Conservation (phyloP, 192 early-diverging fungal species). For the Podila epicladia region DNA sequence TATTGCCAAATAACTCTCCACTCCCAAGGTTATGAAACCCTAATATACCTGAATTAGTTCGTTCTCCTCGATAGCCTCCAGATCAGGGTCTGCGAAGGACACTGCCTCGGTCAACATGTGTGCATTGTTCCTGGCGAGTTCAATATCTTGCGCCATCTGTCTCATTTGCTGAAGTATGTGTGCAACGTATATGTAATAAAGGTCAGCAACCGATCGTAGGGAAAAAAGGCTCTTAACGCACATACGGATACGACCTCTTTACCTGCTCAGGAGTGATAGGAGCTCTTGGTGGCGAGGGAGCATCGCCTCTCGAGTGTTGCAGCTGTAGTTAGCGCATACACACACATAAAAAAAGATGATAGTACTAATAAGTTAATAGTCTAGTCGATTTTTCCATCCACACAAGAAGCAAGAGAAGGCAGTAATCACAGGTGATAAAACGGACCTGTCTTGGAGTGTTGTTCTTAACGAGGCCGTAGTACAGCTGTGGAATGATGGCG, state of each 20-base stretch:
- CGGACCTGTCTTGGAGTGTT: slow-evolving; percentile 41
- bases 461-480: slow-evolving; percentile 21
- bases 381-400: neutral
- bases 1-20: no score
- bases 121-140: slow-evolving; percentile 60
- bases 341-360: neutral
- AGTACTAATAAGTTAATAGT: neutral
- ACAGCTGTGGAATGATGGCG: slow-evolving; percentile 38
- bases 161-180: slow-evolving; percentile 34
- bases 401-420: neutral
- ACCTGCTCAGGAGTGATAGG: slow-evolving; percentile 45
- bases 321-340: neutral
- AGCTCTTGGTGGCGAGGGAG: slow-evolving; percentile 28
- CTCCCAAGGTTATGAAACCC: neutral
- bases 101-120: slow-evolving; percentile 62
- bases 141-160: slow-evolving; percentile 58
- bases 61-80: slow-evolving; percentile 64
- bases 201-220: neutral
- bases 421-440: neutral
- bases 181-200: neutral
- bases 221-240: neutral
- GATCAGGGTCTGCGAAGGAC: slow-evolving; percentile 61
- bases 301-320: neutral
- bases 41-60: slow-evolving; percentile 57
- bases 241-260: neutral